phyloP scores from a whole-genome alignment of 129 eudicot genomes.

The Smallanthus sonchifolius region DNA sequence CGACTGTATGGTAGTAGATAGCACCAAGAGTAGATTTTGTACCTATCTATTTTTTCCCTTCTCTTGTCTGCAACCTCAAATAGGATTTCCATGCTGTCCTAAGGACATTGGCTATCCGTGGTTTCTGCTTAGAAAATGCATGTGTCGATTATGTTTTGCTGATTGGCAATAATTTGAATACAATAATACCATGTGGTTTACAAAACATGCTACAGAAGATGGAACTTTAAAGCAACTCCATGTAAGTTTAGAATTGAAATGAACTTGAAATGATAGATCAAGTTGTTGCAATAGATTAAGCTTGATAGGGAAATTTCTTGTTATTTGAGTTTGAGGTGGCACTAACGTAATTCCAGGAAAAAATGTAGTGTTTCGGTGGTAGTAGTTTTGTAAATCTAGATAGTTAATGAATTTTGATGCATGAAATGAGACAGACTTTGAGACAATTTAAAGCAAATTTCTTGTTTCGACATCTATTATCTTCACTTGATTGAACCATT shows the following conservation, averaged over 20 bases:
- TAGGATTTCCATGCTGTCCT: background rate
- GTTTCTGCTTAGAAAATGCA: background rate
- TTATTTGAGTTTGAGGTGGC: background rate
- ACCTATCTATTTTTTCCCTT: background rate
- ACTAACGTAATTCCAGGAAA: background rate
- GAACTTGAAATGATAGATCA: background rate
- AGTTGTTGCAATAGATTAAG: background rate
- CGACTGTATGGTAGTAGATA: conserved; percentile 3
- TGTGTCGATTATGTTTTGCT: background rate
- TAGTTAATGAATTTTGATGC: background rate
- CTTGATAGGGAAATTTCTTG: background rate
- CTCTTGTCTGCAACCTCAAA: background rate
- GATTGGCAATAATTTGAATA: background rate
- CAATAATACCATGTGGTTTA: background rate
- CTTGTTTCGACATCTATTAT: background rate
- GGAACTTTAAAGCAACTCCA: background rate
- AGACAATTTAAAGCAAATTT: background rate
- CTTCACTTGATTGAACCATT: conserved; percentile 8
- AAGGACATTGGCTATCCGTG: background rate
- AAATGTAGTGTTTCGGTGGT: conserved; percentile 1
- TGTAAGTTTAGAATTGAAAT: background rate
- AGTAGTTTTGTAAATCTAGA: background rate
- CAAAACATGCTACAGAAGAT: background rate
- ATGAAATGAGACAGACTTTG: background rate
- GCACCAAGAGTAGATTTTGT: background rate